A percentile compares a stretch with the other conserved stretches of the same genome.
These are phyloP conservation scores for Cladosporium sphaerospermum DNA, from an alignment of 2,329 filamentous ascomycete species.

Conservation along the genomic window DNA sequence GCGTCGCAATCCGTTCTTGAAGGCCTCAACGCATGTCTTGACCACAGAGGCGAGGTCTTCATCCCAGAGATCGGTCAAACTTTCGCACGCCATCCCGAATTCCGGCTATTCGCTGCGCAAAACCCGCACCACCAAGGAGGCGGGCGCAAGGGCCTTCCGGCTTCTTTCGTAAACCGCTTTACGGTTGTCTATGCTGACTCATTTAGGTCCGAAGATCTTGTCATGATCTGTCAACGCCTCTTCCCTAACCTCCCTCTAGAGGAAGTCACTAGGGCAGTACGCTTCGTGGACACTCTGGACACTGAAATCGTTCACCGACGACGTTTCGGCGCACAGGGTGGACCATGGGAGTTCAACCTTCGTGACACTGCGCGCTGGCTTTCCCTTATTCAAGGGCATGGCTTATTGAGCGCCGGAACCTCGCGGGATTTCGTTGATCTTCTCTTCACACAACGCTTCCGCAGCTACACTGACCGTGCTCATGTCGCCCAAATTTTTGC, in stretches of 20 bases:
- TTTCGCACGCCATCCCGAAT: conserved; percentile 81
- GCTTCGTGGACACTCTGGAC: conserved; percentile 76
- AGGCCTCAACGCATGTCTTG: conserved; percentile 90
- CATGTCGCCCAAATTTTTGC: conserved; percentile 62
- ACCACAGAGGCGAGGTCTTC: conserved; percentile 93
- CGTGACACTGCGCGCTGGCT: conserved; percentile 88
- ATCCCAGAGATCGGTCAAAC: conserved; percentile 91
- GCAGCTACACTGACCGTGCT: conserved; percentile 60
- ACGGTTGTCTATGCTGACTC: conserved; percentile 95
- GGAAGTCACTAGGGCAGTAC: conserved; percentile 62
- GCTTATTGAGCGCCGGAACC: conserved; percentile 54
- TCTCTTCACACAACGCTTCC: conserved; percentile 82
- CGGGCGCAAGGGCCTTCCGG: conserved; percentile 86
- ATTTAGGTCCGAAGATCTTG: conserved; percentile 73
- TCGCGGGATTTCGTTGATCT: conserved; percentile 72
- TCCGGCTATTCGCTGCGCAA: conserved; percentile 93
- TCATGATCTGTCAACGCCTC: conserved; percentile 71
- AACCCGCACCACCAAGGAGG: conserved; percentile 97
- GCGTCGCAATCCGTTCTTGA: conserved; percentile 95
- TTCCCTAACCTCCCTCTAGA: conserved; percentile 59
- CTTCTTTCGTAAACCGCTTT: conserved; percentile 96
- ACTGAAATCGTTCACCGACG: conserved; percentile 56
- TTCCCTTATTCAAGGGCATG: conserved; percentile 18
- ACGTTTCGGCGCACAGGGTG: conserved; percentile 52
- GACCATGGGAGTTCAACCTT: conserved; percentile 94